A percentile compares a stretch with the other conserved stretches of the same genome.
Conservation (phyloP, 495 filamentous ascomycete genomes). For the Penicillium cataractarum region DNA sequence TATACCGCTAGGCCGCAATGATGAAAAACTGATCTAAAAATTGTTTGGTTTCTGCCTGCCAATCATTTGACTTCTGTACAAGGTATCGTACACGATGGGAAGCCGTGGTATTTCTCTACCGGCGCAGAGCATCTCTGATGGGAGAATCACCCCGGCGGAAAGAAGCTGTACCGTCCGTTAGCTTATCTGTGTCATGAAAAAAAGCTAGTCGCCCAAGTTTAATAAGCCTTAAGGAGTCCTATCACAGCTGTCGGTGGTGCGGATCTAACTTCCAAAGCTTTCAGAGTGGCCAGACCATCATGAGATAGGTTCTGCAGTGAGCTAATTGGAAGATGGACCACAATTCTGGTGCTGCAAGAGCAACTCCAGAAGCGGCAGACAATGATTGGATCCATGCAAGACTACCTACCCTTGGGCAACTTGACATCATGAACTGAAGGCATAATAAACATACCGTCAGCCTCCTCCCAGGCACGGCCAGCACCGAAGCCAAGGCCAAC, state of each 20-base stretch:
- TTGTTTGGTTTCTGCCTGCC: conserved; percentile 16
- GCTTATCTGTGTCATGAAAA: conserved; percentile 11
- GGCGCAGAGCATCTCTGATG: conserved; percentile 48
- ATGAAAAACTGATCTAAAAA: conserved; percentile 22
- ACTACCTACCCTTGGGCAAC: background rate
- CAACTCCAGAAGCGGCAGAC: background rate
- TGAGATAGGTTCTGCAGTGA: background rate
- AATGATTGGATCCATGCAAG: background rate
- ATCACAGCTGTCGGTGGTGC: background rate
- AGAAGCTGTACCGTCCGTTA: conserved; percentile 40
- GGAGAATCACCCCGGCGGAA: conserved; percentile 53
- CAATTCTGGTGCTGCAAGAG: background rate
- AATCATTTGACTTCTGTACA: conserved; percentile 42
- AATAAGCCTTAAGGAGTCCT: background rate
- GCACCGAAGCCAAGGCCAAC: conserved; percentile 93
- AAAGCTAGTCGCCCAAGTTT: background rate
- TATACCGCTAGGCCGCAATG: background rate
- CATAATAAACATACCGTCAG: conserved; percentile 51
- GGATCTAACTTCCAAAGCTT: background rate
- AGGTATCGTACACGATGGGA: conserved; percentile 48
- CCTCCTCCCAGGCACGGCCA: conserved; percentile 92
- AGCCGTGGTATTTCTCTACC: conserved; percentile 33
- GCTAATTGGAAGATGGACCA: background rate
- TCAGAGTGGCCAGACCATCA: background rate
- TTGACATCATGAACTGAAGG: conserved; percentile 9